phyloP scores from a whole-genome alignment of 441 rosid species.

The Croton setiger region DNA sequence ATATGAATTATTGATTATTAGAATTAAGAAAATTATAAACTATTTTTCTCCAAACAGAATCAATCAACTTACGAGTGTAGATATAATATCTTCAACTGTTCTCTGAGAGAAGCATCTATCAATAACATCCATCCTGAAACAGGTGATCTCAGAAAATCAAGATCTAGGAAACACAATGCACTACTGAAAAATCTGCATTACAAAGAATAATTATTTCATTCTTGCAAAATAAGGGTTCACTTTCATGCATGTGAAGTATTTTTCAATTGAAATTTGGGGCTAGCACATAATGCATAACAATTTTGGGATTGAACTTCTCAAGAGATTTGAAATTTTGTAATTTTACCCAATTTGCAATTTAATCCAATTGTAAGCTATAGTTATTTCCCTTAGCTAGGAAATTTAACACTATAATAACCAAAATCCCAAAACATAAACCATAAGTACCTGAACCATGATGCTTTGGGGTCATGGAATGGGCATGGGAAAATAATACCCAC shows the following conservation, averaged over 20 bases:
- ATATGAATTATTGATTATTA: not conserved
- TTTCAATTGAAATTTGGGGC: not conserved
- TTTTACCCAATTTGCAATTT: not conserved
- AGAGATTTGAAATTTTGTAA: not conserved
- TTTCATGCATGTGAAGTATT: too few relatives aligned
- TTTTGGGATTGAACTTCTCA: slow-evolving; percentile 1
- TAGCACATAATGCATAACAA: too few relatives aligned
- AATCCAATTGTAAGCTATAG: not conserved
- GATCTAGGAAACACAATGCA: slow-evolving; percentile 13
- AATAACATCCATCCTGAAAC: slow-evolving; percentile 68
- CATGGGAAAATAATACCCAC: too few relatives aligned
- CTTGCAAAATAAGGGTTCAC: too few relatives aligned
- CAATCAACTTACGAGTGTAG: slow-evolving; percentile 62
- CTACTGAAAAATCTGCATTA: not conserved
- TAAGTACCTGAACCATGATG: not conserved
- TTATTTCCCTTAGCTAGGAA: not conserved
- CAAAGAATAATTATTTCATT: not conserved
- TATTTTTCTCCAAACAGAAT: not conserved
- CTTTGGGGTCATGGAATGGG: too few relatives aligned
- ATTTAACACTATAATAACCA: not conserved
- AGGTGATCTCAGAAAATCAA: slow-evolving; percentile 18
- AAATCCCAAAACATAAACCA: slow-evolving; percentile 6
- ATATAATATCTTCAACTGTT: slow-evolving; percentile 79
- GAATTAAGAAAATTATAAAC: not conserved
- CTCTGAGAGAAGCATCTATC: slow-evolving; percentile 70